Conservation (phyloP, 331 rosid species). For the Pyracantha coccinea region DNA sequence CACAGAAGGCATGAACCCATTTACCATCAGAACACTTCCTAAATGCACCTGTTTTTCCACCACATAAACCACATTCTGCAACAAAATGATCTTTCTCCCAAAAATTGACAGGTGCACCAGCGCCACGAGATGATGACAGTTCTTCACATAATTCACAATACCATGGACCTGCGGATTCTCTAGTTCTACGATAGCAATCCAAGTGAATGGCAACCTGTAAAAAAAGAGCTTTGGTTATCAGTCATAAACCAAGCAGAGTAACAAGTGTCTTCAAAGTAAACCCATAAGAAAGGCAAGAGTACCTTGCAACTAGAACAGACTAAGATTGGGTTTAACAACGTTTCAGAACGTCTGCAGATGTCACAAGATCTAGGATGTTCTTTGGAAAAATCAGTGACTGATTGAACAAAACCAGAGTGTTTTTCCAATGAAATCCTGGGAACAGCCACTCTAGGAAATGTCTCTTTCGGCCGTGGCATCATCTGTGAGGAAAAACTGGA, state of each 20-base stretch:
- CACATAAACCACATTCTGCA: constrained; percentile 87
- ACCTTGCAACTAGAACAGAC: constrained; percentile 97
- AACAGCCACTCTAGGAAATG: constrained; percentile 66
- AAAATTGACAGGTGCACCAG: constrained; percentile 52
- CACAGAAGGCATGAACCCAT: constrained; percentile 99
- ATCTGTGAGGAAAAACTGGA: constrained; percentile 54
- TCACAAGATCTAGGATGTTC: constrained; percentile 84
- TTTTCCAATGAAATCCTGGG: constrained; percentile 65
- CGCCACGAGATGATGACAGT: constrained; percentile 36
- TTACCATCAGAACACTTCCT: constrained; percentile 85
- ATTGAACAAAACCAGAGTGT: constrained; percentile 44
- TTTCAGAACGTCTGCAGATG: constrained; percentile 82
- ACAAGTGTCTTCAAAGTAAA: constrained; percentile 2
- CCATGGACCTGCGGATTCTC: constrained; percentile 92
- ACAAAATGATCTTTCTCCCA: constrained; percentile 78
- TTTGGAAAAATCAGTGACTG: constrained; percentile 52
- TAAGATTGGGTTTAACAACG: constrained; percentile 68
- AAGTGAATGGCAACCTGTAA: constrained; percentile 92
- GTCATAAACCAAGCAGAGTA: constrained; percentile 6
- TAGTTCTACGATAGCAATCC: constrained; percentile 79
- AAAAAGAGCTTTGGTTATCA: constrained; percentile 1
- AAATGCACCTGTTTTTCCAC: constrained; percentile 90
- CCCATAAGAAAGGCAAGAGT: constrained; percentile 1
- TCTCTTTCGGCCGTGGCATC: constrained; percentile 74
- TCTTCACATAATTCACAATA: constrained; percentile 88